A percentile compares a stretch with the other conserved stretches of the same genome.
phyloP scores from a whole-genome alignment of 176 grass and related monocot species.

The Eleusine indica region DNA sequence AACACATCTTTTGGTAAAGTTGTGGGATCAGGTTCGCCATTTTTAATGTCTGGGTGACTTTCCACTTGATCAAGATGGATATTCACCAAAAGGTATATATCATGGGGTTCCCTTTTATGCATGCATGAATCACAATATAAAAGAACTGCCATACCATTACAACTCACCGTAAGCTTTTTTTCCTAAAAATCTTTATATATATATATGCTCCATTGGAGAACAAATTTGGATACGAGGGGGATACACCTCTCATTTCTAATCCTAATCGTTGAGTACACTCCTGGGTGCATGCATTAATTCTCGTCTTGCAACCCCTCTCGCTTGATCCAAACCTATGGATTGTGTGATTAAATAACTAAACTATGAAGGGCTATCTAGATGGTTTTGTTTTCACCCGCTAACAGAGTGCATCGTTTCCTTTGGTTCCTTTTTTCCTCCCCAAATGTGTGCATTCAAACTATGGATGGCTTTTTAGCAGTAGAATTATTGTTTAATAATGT shows the following conservation, averaged over 20 bases:
- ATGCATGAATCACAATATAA: neutral
- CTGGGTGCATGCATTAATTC: too few relatives aligned
- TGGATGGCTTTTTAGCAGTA: too few relatives aligned
- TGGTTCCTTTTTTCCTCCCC: neutral
- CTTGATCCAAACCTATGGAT: too few relatives aligned
- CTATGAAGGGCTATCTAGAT: neutral
- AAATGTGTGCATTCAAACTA: neutral
- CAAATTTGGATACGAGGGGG: too few relatives aligned
- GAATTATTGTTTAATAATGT: too few relatives aligned
- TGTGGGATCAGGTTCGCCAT: slow-evolving; percentile 29
- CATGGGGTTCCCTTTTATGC: neutral
- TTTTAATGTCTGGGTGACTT: slow-evolving; percentile 19
- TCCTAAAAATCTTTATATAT: neutral
- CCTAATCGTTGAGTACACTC: too few relatives aligned
- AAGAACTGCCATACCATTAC: neutral
- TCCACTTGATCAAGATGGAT: slow-evolving; percentile 37
- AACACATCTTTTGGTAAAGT: slow-evolving; percentile 39
- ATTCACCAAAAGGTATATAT: slow-evolving; percentile 25
- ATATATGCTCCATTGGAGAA: too few relatives aligned
- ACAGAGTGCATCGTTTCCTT: neutral
- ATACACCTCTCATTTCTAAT: too few relatives aligned
- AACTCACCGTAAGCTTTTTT: neutral
- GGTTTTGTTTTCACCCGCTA: neutral
- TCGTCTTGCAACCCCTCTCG: too few relatives aligned
- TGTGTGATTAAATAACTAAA: neutral